phyloP scores from a whole-genome alignment of 768 basidiomycete genomes.

The Mycena vulgaris region DNA sequence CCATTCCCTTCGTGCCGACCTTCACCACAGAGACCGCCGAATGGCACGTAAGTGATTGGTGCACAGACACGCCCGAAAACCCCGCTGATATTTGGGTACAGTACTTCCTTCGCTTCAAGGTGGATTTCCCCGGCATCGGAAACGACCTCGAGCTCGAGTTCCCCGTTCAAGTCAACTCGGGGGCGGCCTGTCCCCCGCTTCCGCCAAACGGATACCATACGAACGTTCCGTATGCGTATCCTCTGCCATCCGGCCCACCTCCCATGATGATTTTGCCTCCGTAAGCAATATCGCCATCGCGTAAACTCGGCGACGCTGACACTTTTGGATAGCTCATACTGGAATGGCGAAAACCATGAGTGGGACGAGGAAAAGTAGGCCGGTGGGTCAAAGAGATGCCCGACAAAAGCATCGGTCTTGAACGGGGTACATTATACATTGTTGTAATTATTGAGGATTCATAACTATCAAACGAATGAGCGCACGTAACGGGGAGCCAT shows the following conservation, averaged over 20 bases:
- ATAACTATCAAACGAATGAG: neutral
- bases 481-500: neutral
- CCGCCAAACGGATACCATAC: constrained; percentile 13
- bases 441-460: neutral
- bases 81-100: constrained; percentile 4
- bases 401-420: neutral
- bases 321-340: constrained; percentile 16
- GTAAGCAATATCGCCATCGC: neutral
- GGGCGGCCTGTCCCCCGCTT: constrained; percentile 24
- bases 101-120: constrained; percentile 27
- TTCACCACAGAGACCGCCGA: constrained; percentile 26
- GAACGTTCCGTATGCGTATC: constrained; percentile 23
- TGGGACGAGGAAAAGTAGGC: constrained; percentile 31
- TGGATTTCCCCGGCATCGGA: constrained; percentile 34
- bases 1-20: constrained; percentile 24
- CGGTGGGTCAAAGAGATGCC: neutral
- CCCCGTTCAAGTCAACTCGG: constrained; percentile 34
- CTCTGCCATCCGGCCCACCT: constrained; percentile 30
- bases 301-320: neutral
- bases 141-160: constrained; percentile 35
- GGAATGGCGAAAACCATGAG: constrained; percentile 30
- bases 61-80: neutral
- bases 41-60: constrained; percentile 28
- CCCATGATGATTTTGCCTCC: constrained; percentile 33
- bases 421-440: constrained; percentile 14